Evolutionary conservation across 495 filamentous ascomycete species (phyloP).

Genomic region (Achaetomiella virescens): DNA sequence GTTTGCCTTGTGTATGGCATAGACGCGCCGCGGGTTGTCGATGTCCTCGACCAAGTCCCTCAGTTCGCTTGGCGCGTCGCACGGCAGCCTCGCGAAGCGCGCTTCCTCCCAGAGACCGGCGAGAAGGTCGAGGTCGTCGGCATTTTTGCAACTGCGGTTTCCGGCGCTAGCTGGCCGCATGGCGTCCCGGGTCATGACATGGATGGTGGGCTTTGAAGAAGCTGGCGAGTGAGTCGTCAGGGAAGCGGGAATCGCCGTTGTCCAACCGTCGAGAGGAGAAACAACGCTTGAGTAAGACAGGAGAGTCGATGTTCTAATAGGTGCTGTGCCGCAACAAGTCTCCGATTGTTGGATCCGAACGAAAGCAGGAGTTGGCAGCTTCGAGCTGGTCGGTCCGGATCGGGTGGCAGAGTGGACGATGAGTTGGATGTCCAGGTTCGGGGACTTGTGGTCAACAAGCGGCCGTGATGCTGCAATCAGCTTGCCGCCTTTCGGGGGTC

Average conservation of each 20-base stretch:
- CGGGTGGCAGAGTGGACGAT: neutral
- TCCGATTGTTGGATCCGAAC: too few species aligned
- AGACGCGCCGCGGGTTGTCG: constrained; percentile 47
- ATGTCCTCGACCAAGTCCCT: constrained; percentile 44
- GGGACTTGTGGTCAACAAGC: neutral
- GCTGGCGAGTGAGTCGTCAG: neutral
- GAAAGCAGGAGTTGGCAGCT: neutral
- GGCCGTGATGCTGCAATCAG: constrained; percentile 1
- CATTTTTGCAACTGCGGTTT: constrained; percentile 4
- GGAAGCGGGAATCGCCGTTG: neutral
- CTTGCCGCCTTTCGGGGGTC: constrained; percentile 4
- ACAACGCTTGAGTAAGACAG: too few species aligned
- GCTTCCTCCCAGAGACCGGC: constrained; percentile 47
- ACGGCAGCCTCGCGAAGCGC: constrained; percentile 45
- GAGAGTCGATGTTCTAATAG: too few species aligned
- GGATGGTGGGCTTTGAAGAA: constrained; percentile 7
- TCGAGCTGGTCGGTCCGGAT: neutral
- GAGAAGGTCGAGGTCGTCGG: constrained; percentile 33
- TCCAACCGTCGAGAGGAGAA: too few species aligned
- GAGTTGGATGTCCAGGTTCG: neutral
- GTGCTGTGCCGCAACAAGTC: too few species aligned
- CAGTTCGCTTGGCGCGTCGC: constrained; percentile 47
- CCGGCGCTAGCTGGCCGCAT: constrained; percentile 30
- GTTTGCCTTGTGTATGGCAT: constrained; percentile 45
- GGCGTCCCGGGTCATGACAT: constrained; percentile 52